A percentile compares a stretch with the other conserved stretches of the same genome.
Evolutionary conservation across 768 basidiomycete species (phyloP).

Genomic region (Pulveroboletus sp.): DNA sequence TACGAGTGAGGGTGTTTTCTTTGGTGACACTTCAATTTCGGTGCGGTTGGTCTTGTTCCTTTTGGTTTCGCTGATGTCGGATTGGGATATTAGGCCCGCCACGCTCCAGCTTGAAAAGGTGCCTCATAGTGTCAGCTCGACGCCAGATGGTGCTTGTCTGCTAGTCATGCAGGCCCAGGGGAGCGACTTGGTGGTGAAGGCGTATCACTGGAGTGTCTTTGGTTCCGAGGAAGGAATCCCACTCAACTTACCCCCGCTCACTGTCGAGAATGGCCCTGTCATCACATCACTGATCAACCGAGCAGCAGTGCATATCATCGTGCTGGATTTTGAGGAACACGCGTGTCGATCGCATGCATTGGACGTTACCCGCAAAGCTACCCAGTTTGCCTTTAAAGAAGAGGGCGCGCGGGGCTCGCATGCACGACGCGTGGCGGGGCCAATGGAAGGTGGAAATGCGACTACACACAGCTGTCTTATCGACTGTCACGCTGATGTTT

Average conservation of each 20-base stretch:
- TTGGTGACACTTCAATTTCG: constrained; percentile 50
- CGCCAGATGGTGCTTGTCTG: constrained; percentile 18
- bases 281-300: constrained; percentile 46
- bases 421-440: background rate
- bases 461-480: constrained; percentile 43
- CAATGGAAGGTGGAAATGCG: too few species aligned
- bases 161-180: constrained; percentile 1
- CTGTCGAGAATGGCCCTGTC: constrained; percentile 21
- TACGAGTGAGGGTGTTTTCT: constrained; percentile 41
- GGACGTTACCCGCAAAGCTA: constrained; percentile 50
- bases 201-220: constrained; percentile 55
- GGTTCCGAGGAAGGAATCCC: constrained; percentile 44
- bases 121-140: too few species aligned
- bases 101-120: too few species aligned
- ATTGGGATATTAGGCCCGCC: too few species aligned
- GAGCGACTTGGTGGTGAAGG: too few species aligned
- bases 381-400: constrained; percentile 54
- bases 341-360: constrained; percentile 29
- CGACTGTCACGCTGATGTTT: constrained; percentile 52
- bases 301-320: constrained; percentile 38
- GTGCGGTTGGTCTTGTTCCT: constrained; percentile 27
- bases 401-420: constrained; percentile 28
- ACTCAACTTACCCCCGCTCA: constrained; percentile 22
- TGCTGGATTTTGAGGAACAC: constrained; percentile 25
- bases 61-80: too few species aligned